A percentile compares a stretch with the other conserved stretches of the same genome.
Conservation (phyloP, 2,329 filamentous ascomycete species). For the Cladorrhinum sp. region DNA sequence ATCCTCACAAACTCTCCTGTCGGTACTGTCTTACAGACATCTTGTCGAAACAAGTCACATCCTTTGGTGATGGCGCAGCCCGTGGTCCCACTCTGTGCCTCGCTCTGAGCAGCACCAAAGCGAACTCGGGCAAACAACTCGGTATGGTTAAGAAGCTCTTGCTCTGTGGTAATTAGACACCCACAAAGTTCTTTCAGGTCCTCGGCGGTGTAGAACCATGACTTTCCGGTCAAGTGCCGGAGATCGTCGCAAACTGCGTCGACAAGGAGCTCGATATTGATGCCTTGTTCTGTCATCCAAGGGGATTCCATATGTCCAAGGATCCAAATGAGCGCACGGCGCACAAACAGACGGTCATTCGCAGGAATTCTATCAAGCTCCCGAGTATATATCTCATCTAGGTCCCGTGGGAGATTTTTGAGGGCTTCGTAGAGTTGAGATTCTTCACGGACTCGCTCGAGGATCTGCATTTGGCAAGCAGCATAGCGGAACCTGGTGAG, state of each 20-base stretch:
- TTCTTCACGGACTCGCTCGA: not conserved
- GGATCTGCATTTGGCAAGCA: not conserved
- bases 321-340: not conserved
- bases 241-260: not conserved
- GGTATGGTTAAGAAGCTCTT: not conserved
- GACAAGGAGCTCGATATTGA: not conserved
- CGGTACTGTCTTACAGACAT: not conserved
- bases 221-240: not conserved
- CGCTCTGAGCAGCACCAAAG: not conserved
- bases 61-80: too few species aligned
- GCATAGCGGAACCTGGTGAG: not conserved
- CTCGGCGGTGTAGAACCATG: not conserved
- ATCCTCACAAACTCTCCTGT: not conserved
- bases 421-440: not conserved
- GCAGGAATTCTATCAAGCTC: not conserved
- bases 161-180: not conserved
- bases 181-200: not conserved
- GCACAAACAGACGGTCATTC: not conserved
- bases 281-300: not conserved
- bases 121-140: not conserved
- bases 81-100: not conserved
- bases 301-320: not conserved
- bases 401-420: not conserved
- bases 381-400: not conserved
- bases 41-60: too few species aligned